phyloP scores from a whole-genome alignment of 2,329 filamentous ascomycete species.

The Phialophora macrospora region DNA sequence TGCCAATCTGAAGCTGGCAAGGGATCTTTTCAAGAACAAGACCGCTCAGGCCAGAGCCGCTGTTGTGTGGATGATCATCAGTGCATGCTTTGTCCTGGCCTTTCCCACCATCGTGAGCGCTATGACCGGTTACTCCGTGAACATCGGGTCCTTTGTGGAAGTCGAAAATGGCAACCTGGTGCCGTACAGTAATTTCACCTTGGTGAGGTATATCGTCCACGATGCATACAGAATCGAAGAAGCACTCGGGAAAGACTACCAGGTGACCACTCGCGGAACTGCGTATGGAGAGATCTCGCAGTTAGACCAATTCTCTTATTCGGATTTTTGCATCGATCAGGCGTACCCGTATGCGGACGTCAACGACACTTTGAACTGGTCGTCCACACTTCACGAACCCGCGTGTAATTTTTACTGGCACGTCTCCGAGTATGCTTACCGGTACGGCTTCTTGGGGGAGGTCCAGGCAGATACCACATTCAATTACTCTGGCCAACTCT shows the following conservation, averaged over 20 bases:
- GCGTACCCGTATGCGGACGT: not conserved
- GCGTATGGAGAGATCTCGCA: not conserved
- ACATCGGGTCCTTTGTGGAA: constrained; percentile 39
- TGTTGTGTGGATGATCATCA: constrained; percentile 45
- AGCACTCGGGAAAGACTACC: constrained; percentile 15
- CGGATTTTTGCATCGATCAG: not conserved
- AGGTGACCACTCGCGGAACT: constrained; percentile 4
- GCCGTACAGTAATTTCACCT: constrained; percentile 39
- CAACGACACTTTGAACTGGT: constrained; percentile 10
- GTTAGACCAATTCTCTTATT: not conserved
- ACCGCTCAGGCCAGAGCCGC: constrained; percentile 29
- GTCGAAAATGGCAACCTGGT: constrained; percentile 40
- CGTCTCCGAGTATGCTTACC: constrained; percentile 23
- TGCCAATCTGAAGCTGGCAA: constrained; percentile 40
- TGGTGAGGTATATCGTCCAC: constrained; percentile 33
- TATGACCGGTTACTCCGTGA: constrained; percentile 48
- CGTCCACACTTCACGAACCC: not conserved
- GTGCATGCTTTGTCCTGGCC: constrained; percentile 42
- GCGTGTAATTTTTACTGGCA: constrained; percentile 21
- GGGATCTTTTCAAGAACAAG: constrained; percentile 38
- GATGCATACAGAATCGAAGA: constrained; percentile 26
- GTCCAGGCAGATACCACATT: constrained; percentile 20
- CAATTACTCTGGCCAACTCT: constrained; percentile 24
- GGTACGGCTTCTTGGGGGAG: constrained; percentile 19
- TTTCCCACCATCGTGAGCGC: constrained; percentile 45